phyloP scores from a whole-genome alignment of 73 alveolate genomes.

The Diophrys appendiculata region DNA sequence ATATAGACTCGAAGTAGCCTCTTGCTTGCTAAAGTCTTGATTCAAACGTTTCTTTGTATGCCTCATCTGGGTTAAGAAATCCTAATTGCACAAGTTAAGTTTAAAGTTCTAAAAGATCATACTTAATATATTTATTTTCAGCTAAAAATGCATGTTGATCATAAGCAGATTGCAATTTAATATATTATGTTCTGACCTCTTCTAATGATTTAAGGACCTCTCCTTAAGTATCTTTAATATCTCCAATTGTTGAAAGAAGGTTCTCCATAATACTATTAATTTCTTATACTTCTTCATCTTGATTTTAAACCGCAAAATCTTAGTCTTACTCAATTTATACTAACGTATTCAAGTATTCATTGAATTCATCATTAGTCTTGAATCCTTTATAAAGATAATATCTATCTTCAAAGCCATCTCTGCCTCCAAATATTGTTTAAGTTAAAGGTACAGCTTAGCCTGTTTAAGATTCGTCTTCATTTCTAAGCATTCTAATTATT shows the following conservation, averaged over 20 bases:
- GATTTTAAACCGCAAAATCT: background rate
- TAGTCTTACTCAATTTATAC: slow-evolving; percentile 23
- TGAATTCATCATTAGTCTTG: slow-evolving; percentile 30
- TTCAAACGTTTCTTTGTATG: background rate
- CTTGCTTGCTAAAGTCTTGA: background rate
- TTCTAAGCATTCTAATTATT: slow-evolving; percentile 9
- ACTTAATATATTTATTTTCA: slow-evolving; percentile 39
- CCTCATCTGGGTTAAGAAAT: slow-evolving; percentile 42
- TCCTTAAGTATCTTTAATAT: slow-evolving; percentile 12
- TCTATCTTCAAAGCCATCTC: slow-evolving; percentile 7
- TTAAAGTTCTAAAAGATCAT: slow-evolving; percentile 48
- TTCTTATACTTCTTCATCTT: slow-evolving; percentile 14
- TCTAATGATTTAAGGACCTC: slow-evolving; percentile 37
- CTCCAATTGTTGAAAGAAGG: slow-evolving; percentile 12
- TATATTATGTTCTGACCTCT: slow-evolving; percentile 38
- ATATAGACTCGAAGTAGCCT: background rate
- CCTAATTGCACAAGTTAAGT: slow-evolving; percentile 54
- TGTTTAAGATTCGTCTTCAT: slow-evolving; percentile 12
- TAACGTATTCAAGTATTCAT: slow-evolving; percentile 27
- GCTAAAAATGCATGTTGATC: slow-evolving; percentile 37
- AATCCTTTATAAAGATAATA: slow-evolving; percentile 54
- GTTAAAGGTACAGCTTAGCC: background rate
- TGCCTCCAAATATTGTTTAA: slow-evolving; percentile 50
- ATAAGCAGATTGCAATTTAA: slow-evolving; percentile 17
- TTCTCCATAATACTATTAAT: slow-evolving; percentile 33